phyloP scores from a whole-genome alignment of 495 filamentous ascomycete species.

The Penicillium waksmanii region DNA sequence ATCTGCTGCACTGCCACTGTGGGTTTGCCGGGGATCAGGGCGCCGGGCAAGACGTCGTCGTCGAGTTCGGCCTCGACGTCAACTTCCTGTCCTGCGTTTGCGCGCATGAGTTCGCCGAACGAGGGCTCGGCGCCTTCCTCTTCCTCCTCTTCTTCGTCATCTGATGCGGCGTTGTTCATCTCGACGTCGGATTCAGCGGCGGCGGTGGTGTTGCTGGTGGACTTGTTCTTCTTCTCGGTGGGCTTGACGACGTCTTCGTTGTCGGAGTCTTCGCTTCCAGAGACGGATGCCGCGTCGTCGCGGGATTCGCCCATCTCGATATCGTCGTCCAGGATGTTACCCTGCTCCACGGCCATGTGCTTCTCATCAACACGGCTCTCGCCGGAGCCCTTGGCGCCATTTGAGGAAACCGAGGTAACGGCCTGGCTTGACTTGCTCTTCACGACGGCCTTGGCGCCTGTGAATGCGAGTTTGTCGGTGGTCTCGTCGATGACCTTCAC shows the following conservation, averaged over 20 bases:
- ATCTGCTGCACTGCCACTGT: constrained; percentile 52
- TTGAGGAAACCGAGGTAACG: constrained; percentile 51
- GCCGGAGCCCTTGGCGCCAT: constrained; percentile 61
- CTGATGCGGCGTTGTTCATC: constrained; percentile 44
- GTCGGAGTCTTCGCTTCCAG: constrained; percentile 46
- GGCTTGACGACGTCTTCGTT: constrained; percentile 47
- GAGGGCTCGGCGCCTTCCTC: constrained; percentile 67
- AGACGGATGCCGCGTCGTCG: constrained; percentile 40
- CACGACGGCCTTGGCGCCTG: constrained; percentile 48
- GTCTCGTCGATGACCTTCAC: constrained; percentile 54
- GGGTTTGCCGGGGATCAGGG: constrained; percentile 43
- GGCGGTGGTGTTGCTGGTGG: constrained; percentile 31
- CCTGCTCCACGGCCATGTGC: constrained; percentile 63
- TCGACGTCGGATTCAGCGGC: constrained; percentile 47
- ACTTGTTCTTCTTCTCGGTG: constrained; percentile 37
- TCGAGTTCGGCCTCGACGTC: constrained; percentile 68
- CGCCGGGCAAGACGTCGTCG: constrained; percentile 44
- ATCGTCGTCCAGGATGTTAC: constrained; percentile 45
- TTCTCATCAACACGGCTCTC: constrained; percentile 75
- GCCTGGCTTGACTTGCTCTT: constrained; percentile 50
- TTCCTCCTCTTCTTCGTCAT: constrained; percentile 48
- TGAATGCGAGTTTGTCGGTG: constrained; percentile 50
- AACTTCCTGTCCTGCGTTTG: constrained; percentile 67
- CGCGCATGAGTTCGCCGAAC: constrained; percentile 84
- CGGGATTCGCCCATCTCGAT: constrained; percentile 56